Evolutionary conservation across 2,329 filamentous ascomycete species (phyloP).

Genomic region (Fusarium tjaetaba): DNA sequence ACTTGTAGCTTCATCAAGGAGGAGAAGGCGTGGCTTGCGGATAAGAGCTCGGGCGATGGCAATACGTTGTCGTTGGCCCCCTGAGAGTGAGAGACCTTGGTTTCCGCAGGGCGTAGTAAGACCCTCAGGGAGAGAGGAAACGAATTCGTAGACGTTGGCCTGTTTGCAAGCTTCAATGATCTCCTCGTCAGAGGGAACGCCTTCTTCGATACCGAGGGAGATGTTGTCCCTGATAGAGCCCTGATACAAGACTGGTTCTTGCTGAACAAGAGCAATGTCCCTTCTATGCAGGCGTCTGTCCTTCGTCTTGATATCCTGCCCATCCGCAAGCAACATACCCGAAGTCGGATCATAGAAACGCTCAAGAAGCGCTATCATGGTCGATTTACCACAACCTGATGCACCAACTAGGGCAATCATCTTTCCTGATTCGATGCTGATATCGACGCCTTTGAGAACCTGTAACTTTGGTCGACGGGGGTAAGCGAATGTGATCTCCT

Average conservation of each 20-base stretch:
- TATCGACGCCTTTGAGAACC: constrained; percentile 52
- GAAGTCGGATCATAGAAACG: constrained; percentile 54
- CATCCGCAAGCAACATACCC: constrained; percentile 46
- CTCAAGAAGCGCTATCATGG: constrained; percentile 63
- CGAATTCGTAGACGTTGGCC: constrained; percentile 66
- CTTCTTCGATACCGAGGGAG: constrained; percentile 55
- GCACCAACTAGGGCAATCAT: constrained; percentile 66
- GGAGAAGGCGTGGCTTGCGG: constrained; percentile 70
- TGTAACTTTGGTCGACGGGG: constrained; percentile 53
- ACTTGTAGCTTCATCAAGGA: constrained; percentile 78
- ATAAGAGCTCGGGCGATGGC: constrained; percentile 79
- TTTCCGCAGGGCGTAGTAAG: constrained; percentile 73
- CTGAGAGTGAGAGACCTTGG: constrained; percentile 74
- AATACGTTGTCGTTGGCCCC: constrained; percentile 77
- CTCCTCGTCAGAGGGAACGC: constrained; percentile 47
- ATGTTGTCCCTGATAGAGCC: constrained; percentile 67
- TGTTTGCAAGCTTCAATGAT: constrained; percentile 62
- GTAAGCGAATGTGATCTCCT: constrained; percentile 67
- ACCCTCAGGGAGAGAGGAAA: constrained; percentile 65
- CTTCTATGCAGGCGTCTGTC: constrained; percentile 48
- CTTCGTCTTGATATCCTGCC: constrained; percentile 43
- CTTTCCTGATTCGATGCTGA: constrained; percentile 56
- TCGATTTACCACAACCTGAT: constrained; percentile 69
- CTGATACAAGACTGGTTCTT: constrained; percentile 56
- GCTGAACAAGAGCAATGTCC: constrained; percentile 53